Conservation (phyloP, 73 alveolate genomes). For the Tetrahymena malaccensis region DNA sequence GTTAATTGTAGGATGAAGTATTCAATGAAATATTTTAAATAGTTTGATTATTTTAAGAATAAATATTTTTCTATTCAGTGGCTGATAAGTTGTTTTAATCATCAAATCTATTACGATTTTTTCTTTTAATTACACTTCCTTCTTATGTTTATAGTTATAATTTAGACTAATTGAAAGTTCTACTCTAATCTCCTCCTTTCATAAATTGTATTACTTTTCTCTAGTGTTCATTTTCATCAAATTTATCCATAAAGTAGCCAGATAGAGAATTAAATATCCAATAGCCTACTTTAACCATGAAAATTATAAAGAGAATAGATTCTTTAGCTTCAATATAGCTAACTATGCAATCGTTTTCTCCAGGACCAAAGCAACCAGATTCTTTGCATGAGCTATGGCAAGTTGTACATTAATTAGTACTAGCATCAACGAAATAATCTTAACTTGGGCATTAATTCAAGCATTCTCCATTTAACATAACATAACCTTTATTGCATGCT, state of each 20-base stretch:
- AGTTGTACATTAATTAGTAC: not conserved
- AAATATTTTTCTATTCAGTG: not conserved
- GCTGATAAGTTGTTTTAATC: not conserved
- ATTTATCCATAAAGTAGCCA: not conserved
- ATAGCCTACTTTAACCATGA: not conserved
- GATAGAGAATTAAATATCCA: not conserved
- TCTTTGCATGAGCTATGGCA: not conserved
- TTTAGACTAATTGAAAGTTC: not conserved
- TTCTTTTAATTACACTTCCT: not conserved
- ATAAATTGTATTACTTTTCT: not conserved
- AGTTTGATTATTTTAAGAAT: not conserved
- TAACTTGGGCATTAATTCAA: not conserved
- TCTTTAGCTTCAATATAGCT: not conserved
- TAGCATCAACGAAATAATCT: not conserved
- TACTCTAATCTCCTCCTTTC: not conserved
- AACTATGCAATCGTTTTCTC: not conserved
- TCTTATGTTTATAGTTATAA: not conserved
- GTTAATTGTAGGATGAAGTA: not conserved
- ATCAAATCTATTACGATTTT: not conserved
- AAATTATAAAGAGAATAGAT: not conserved
- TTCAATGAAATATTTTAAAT: not conserved
- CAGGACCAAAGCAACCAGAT: not conserved
- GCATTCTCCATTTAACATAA: not conserved
- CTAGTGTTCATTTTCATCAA: not conserved
- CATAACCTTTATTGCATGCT: not conserved